Evolutionary conservation across 345 rosid species (phyloP), one percentile per base, ranked within the genome.

Genomic region (Murraya koenigii): DNA sequence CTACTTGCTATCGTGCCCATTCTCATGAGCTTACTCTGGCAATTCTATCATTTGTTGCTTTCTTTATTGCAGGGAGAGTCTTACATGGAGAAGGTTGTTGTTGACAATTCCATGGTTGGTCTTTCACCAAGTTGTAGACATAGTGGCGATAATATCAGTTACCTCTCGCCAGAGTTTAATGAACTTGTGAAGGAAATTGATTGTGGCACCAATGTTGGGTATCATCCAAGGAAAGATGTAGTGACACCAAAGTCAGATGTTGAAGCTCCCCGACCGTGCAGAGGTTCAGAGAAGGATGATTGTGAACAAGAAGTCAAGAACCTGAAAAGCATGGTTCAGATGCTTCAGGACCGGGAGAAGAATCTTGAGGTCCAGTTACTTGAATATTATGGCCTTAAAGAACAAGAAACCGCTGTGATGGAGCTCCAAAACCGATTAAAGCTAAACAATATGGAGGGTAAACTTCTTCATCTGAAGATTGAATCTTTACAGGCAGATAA

Each of bases 401-500:
- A 93, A 80, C 96, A 92, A 79, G 94, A 92, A 83, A 72, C 90
- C 10, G 85, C 89, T 25, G 89, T 87, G 9, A 80, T 84, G 84
- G 99, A 96, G 84, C 90, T 96, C 41, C 88, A 93, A 68, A 96
- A 93, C 84, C 90, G 92, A 36, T 70, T 96, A 81, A 94, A 91
- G 84, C 77, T 91, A 67, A 92, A 86, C 71, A 88, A 84, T 64
- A 82, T 90, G 90, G 97, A 96, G 85, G 87, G 89, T 64, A 90
- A 87, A 85, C 88, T 92, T 69, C 86, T 92, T 66, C 80, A 78
- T 30, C 83, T 88, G 13, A 96, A 91, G 86, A 96, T 96, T 7
- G 90, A 94, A 75, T 86, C 97, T 5, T 84, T 96, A 44, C 88
- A 84, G 85, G 85, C 86, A 0, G 94, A 92, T 67, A 96, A 96